Percentiles rank a stretch among this genome's conserved stretches.
phyloP scores from a whole-genome alignment of 148 eudicot genomes.

The Cornus kousa region DNA sequence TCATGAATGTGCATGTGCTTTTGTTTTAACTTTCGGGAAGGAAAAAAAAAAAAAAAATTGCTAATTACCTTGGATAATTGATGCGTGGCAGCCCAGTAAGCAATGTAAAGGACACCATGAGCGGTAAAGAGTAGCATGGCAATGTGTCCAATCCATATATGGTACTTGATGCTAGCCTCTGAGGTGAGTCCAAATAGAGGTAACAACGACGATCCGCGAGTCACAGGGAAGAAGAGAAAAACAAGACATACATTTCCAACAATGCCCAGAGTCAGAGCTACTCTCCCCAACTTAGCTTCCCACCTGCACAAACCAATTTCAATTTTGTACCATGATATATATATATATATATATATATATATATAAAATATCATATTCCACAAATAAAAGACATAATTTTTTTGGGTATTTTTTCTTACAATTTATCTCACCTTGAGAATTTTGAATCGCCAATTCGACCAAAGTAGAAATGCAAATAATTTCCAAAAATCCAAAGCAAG shows the following conservation, averaged over 20 bases:
- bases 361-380: not conserved
- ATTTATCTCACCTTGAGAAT: conserved; percentile 25
- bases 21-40: too few relatives aligned
- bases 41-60: too few relatives aligned
- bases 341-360: not conserved
- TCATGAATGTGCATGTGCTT: too few relatives aligned
- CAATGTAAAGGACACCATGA: conserved; percentile 60
- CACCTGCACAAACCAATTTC: conserved; percentile 42
- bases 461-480: conserved; percentile 45
- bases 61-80: conserved; percentile 50
- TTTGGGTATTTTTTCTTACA: conserved; percentile 30
- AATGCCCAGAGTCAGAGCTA: conserved; percentile 49
- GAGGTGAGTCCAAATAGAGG: conserved; percentile 76
- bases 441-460: conserved; percentile 25
- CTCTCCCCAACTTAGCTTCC: conserved; percentile 58
- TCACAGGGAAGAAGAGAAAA: conserved; percentile 76
- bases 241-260: conserved; percentile 65
- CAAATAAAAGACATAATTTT: too few relatives aligned
- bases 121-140: conserved; percentile 63
- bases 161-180: conserved; percentile 77
- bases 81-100: conserved; percentile 51
- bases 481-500: conserved; percentile 53
- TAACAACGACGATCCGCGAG: conserved; percentile 66
- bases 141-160: conserved; percentile 77
- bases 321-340: not conserved